Evolutionary conservation across 179 eudicot species (phyloP).

Genomic region (Beta macrorhiza): DNA sequence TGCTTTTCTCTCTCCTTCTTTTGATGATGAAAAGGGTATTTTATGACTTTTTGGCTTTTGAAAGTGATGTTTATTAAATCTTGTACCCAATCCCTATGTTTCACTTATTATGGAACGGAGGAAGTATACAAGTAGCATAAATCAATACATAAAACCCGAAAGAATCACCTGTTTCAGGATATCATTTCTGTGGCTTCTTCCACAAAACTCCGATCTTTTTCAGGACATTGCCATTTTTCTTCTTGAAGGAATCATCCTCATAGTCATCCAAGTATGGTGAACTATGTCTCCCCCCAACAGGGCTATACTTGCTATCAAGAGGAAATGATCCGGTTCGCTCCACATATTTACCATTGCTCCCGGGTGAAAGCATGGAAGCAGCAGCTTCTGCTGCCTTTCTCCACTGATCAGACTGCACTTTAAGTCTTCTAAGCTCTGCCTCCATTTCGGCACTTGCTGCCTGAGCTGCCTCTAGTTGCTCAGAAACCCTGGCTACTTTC

Average conservation of each 20-base stretch:
- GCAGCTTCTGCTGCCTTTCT: constrained; percentile 98
- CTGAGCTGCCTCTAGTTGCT: constrained; percentile 70
- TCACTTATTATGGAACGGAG: too few species aligned
- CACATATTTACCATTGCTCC: constrained; percentile 52
- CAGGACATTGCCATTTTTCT: constrained; percentile 76
- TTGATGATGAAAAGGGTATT: too few species aligned
- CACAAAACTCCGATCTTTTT: constrained; percentile 84
- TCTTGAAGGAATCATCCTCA: constrained; percentile 70
- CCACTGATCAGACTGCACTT: constrained; percentile 93
- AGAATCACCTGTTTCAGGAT: background rate
- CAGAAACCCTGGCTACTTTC: constrained; percentile 50
- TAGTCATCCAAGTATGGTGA: constrained; percentile 61
- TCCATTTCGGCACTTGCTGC: constrained; percentile 61
- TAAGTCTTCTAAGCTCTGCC: constrained; percentile 71
- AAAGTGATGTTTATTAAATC: too few species aligned
- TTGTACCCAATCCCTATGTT: too few species aligned
- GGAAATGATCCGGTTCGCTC: constrained; percentile 79
- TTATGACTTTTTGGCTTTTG: too few species aligned
- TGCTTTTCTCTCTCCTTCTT: too few species aligned
- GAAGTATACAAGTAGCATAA: background rate
- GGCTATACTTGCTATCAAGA: constrained; percentile 54
- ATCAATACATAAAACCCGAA: background rate
- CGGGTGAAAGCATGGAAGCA: constrained; percentile 77
- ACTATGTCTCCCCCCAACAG: constrained; percentile 39
- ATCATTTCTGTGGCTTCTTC: constrained; percentile 74